Base-by-base conservation (phyloP, 805 yeast species). In the Nakazawaea molendinolei region DNA sequence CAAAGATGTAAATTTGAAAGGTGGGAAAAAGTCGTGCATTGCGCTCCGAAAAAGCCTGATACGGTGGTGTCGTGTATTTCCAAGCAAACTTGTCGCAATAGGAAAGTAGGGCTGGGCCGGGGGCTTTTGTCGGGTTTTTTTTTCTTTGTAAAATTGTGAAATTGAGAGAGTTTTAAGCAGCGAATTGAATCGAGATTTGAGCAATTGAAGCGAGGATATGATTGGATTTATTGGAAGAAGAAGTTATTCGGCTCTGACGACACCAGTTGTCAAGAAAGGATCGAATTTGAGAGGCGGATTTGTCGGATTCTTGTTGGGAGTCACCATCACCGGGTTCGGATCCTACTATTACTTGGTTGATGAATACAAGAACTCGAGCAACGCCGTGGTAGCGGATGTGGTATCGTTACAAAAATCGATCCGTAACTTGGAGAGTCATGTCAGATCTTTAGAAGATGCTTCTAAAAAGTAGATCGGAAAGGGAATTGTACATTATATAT, bases 301-400 rank as follows among this genome's bases (percentile, higher is more conserved):
- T 44, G 62, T 84, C 37, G 95, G 95, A 2, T 86, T 86, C 58
- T 68, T 86, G 37, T 63, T 78, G 21, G 95, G 95, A 30, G 82
- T 80, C 25, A 65, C 86, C 16, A 55, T 71, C 43, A 81, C 95
- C 13, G 89, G 94, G 3, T 71, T 71, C 38, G 83, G 75, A 6
- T 77, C 89, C 12, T 86, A 86, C 65, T 80, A 75, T 56, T 86
- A 84, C 58, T 65, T 84, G 46, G 58, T 84, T 40, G 92, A 85
- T 51, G 83, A 82, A 56, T 84, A 83, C 68, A 77, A 79, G 55
- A 65, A 70, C 42, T 73, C 90, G 47, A 83, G 79, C 55, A 72
- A 71, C 48, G 81, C 81, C 14, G 74, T 86, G 40, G 69, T 84
- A 39, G 74, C 85, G 34, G 95, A 86, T 51, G 83, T 86, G 15